Conservation (phyloP, 768 basidiomycete genomes). For the Tricholoma flavovirens region DNA sequence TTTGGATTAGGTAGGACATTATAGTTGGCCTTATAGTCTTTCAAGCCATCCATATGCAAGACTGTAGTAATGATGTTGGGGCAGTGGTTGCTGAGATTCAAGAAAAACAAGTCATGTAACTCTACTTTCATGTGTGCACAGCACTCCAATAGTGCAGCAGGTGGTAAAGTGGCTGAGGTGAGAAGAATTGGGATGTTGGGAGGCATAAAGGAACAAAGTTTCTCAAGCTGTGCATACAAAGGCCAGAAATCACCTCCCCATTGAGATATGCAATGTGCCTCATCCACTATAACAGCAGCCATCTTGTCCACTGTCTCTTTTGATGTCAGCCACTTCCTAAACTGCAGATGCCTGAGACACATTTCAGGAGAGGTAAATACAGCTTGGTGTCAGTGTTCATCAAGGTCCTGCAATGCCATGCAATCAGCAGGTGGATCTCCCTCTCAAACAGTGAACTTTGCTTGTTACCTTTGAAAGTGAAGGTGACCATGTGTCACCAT, state of each 20-base stretch:
- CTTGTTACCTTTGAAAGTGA: not conserved
- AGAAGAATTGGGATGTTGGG: not conserved
- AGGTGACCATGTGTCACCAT: not conserved
- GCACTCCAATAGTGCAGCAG: not conserved
- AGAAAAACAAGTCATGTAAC: not conserved
- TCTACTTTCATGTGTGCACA: not conserved
- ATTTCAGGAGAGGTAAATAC: not conserved
- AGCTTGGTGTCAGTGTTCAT: not conserved
- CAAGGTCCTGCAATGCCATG: not conserved
- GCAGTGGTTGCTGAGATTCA: not conserved
- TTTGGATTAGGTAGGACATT: conserved; percentile 3
- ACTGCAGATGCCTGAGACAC: not conserved
- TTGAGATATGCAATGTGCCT: not conserved
- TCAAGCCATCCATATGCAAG: not conserved
- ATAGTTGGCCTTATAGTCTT: conserved; percentile 16
- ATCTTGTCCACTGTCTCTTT: not conserved
- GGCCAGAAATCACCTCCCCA: not conserved
- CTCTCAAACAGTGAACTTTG: no score
- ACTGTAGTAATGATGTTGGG: not conserved
- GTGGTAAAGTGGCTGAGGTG: not conserved
- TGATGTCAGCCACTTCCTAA: not conserved
- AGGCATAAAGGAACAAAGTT: not conserved
- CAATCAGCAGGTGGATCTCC: not conserved
- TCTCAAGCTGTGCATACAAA: not conserved
- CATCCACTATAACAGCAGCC: not conserved